These are phyloP conservation scores for Mortierella sp. DNA, from an alignment of 371 early-diverging fungal species.

Conservation along the genomic window DNA sequence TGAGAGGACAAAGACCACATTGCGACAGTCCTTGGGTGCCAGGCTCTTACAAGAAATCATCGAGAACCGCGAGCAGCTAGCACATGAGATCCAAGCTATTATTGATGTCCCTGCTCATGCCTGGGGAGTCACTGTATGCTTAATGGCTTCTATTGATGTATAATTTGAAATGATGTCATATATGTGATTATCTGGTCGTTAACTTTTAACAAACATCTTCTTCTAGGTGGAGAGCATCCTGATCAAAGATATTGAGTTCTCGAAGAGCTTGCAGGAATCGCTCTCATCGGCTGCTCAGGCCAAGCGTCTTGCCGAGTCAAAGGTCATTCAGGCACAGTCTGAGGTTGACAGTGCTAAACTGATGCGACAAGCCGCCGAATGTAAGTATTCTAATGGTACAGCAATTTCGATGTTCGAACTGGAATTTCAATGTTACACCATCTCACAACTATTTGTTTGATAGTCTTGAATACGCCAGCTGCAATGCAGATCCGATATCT, in stretches of 20 bases:
- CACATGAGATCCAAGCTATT: constrained; percentile 84
- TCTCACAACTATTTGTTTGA: background rate
- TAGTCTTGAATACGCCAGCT: constrained; percentile 49
- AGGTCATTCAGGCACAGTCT: constrained; percentile 91
- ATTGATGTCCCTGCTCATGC: constrained; percentile 77
- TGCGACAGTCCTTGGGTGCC: constrained; percentile 78
- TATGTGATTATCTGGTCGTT: background rate
- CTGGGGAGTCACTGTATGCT: constrained; percentile 81
- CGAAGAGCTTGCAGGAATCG: constrained; percentile 83
- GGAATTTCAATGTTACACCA: background rate
- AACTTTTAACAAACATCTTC: background rate
- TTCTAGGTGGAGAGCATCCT: constrained; percentile 78
- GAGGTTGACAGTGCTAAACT: constrained; percentile 94
- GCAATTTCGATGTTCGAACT: background rate
- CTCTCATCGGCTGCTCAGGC: constrained; percentile 94
- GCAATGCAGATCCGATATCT: constrained; percentile 86
- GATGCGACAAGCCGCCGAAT: constrained; percentile 93
- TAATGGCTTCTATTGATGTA: background rate
- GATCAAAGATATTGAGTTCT: constrained; percentile 89
- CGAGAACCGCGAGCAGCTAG: constrained; percentile 89
- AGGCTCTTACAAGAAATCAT: constrained; percentile 79
- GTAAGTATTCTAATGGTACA: constrained; percentile 52
- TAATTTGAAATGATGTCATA: background rate
- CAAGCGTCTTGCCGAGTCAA: constrained; percentile 88
- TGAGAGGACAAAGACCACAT: constrained; percentile 84